Base-by-base conservation (phyloP, 192 early-diverging fungal genomes). In the Coemansia sp. region DNA sequence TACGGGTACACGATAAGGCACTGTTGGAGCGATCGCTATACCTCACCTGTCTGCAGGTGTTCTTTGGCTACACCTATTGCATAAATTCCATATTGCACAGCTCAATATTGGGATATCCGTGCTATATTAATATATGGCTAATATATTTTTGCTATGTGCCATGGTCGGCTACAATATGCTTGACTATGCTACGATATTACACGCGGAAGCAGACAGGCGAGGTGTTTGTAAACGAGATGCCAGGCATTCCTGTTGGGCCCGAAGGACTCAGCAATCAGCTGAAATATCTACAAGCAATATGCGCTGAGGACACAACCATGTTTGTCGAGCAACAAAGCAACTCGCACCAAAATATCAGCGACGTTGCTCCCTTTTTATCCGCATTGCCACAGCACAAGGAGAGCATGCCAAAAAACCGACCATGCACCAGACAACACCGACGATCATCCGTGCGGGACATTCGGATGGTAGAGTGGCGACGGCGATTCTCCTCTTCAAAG, bases 61-160 rank as follows among this genome's bases (percentile, higher is more conserved):
- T 61, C 3, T 61, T 59, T 62, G 70, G 62, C 5, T 23, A 41
- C 38, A 41, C 57, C 16, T 72, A 51, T n/a, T 35, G 70, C 51
- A 41, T 49, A 1, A 66, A 66, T 29, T 59, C 70, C 21, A 26
- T 72, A 31, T 29, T 65, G 4, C 69, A 59, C 11, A 49, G 57
- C 19, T 52, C 63, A 22, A 26, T 65, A 17, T 21, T 19, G 21
- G 19, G 11, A 0, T 72, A 65, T n/a, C 69, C 69, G 8, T 72
- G 69, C 29, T 72, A 64, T 57, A n/a, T 72, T 22, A 53, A 72
- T 55, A 37, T 72, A 21, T 72, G 69, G 69, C 43, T 72, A 16
- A 16, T 65, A 22, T 65, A 72, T 35, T 3, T 56, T 6, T 17
- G 31, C 7, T 61, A 72, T 54, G 31, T 50, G 1, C 9, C 27